Base-by-base conservation (phyloP, 257 asterid species). In the Penstemon newberryi region DNA sequence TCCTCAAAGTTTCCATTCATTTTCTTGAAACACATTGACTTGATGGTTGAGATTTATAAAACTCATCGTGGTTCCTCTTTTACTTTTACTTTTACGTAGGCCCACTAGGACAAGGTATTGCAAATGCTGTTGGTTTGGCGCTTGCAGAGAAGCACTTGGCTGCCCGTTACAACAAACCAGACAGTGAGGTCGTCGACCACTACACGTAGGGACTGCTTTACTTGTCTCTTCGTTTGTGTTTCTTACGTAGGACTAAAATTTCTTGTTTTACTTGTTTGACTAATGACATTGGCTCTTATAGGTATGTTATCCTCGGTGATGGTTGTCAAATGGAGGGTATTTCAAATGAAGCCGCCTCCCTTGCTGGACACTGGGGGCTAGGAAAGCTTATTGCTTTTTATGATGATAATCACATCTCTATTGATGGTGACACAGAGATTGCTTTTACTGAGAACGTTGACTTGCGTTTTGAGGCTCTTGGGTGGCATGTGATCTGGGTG, bases 401-500 rank as follows among this genome's bases (percentile, higher is more conserved):
- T 42, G 99, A 93, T 4, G 97, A 90, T 73, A 93, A 93, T 66
- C 99, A 93, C 74, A 93, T 93, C 71, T 88, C 99, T 39, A 93
- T 93, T 75, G 99, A 93, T 42, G 99, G 97, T 56, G 93, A 93
- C 81, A 93, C 99, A 3, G 97, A 91, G 66, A 90, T 93, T 78
- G 96, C 99, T 62, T 93, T 93, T 72, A 88, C 99, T 5, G 99
- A 93, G 86, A 82, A 8, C 7, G 99, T 84, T 8, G 88, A 83
- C 2, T 66, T 84, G 64, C 99, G 99, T 66, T 88, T 90, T 59
- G 97, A 93, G 82, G 86, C 75, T 75, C 95, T 93, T 66, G 97
- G 99, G 7, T 93, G 99, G 99, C 99, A 93, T 66, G 92, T 93
- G 9, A 88, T 90, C 72, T 90, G 96, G 97, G 99, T 93, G 66